Evolutionary conservation across 2,329 filamentous ascomycete genomes (phyloP), one percentile per base, ranked within the genome.

Genomic region (Paecilomyces dactylethromorphus): DNA sequence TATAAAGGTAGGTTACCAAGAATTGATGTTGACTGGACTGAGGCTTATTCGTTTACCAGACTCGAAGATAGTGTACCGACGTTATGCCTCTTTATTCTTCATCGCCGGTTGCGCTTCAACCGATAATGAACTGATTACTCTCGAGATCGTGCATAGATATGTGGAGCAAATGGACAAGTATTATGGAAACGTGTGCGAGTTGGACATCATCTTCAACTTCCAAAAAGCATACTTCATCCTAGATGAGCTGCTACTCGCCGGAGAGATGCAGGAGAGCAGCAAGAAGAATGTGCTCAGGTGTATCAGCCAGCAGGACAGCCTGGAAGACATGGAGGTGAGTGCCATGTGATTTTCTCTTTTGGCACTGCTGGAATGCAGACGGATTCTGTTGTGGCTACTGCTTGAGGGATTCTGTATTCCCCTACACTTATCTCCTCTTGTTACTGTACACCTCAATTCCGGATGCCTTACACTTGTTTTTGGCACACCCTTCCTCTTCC

Each of bases 101-200:
- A 99, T 99, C 75, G 92, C 93, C 70, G 94, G 94, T 69, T 96
- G 92, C 80, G 88, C 92, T 57, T 92, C 92, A n/a, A 92, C 91
- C 63, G 94, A 99, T 78, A 99, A 99, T 78, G 94, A 99, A 75
- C 82, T 99, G 72, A 97, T 97, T 75, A 96, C 91, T 24, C 91
- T 99, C 73, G 94, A 99, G 77, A 92, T 99, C 73, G 95, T 99
- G 70, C 94, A 99, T 77, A 91, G 94, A 78, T 99, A 99, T 75
- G 94, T 99, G 72, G 94, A 99, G 78, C 94, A 99, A 79, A 99
- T 99, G 94, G 94, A 99, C 83, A 99, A 99, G 77, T 99, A 99
- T 81, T 99, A 97, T 77, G 94, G 94, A 76, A 99, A 99, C 76
- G 94, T 99, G 60, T 99, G 94, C 87, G 94, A 99, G 80, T 85